Evolutionary conservation across 331 rosid species (phyloP).

Genomic region (Pyrus hybrid): DNA sequence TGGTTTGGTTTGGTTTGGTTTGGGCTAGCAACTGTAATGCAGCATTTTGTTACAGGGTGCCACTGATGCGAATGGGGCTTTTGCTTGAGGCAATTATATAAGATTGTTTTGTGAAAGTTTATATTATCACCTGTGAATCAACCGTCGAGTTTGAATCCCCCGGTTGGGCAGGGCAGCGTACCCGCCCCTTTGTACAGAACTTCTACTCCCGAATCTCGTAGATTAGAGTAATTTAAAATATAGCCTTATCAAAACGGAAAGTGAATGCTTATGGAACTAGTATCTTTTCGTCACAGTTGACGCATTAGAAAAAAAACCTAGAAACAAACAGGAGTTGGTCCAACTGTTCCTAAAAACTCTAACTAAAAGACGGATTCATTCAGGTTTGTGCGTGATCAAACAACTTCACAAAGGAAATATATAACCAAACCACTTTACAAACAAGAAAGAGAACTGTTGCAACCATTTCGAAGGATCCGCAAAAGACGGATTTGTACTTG

Average conservation of each 20-base stretch:
- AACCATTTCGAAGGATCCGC: neutral
- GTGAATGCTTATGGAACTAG: neutral
- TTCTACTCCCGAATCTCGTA: neutral
- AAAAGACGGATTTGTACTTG: neutral
- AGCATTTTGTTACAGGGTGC: neutral
- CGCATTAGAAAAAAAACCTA: neutral
- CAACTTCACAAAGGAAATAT: neutral
- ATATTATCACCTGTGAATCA: neutral
- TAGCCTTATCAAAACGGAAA: neutral
- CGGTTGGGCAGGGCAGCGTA: neutral
- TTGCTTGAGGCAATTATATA: too few relatives aligned
- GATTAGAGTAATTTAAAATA: neutral
- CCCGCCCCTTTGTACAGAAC: neutral
- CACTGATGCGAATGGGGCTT: neutral
- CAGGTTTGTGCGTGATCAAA: neutral
- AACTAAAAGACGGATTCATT: neutral
- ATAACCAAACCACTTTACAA: neutral
- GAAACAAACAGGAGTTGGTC: neutral
- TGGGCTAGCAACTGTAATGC: neutral
- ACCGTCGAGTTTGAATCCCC: neutral
- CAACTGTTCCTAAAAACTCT: neutral
- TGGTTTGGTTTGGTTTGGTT: neutral
- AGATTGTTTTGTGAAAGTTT: neutral
- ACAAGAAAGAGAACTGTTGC: neutral
- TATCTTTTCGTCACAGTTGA: neutral